Conservation (phyloP, 208 protist species). For the Balamuthia mandrillaris region DNA sequence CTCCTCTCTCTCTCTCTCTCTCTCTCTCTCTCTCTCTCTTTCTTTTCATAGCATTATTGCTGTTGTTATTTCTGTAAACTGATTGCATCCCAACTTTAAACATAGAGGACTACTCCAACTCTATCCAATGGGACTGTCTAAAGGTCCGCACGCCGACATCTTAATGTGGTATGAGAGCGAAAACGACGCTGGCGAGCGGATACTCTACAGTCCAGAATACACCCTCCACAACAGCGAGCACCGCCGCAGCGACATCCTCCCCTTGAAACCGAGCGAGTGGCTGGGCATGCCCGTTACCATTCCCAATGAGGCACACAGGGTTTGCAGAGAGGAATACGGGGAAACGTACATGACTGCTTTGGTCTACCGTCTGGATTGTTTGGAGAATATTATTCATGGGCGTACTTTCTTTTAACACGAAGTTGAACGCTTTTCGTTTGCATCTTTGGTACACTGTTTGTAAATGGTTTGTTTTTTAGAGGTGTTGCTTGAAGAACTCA, state of each 20-base stretch:
- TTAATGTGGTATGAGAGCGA: neutral
- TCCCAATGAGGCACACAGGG: neutral
- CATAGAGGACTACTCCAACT: neutral
- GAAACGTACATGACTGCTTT: neutral
- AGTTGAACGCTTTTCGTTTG: no score
- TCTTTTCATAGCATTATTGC: neutral
- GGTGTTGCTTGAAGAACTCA: no score
- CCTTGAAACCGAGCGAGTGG: neutral
- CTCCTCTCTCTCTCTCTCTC: neutral
- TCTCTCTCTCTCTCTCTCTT: neutral
- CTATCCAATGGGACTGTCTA: neutral
- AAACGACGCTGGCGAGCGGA: neutral
- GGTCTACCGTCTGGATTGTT: neutral
- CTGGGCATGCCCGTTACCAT: conserved; percentile 21
- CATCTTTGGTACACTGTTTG: no score
- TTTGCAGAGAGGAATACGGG: neutral
- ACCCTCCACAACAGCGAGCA: neutral
- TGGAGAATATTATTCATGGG: conserved; percentile 29
- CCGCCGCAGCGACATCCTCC: neutral
- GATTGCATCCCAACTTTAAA: neutral
- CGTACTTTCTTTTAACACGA: no score
- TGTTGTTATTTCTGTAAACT: neutral
- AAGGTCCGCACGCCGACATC: conserved; percentile 10
- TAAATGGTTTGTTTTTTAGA: no score
- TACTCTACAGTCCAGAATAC: neutral